A percentile compares a stretch with the other conserved stretches of the same genome.
Evolutionary conservation across 768 basidiomycete genomes (phyloP).

Genomic region (Auriscalpium vulgare): DNA sequence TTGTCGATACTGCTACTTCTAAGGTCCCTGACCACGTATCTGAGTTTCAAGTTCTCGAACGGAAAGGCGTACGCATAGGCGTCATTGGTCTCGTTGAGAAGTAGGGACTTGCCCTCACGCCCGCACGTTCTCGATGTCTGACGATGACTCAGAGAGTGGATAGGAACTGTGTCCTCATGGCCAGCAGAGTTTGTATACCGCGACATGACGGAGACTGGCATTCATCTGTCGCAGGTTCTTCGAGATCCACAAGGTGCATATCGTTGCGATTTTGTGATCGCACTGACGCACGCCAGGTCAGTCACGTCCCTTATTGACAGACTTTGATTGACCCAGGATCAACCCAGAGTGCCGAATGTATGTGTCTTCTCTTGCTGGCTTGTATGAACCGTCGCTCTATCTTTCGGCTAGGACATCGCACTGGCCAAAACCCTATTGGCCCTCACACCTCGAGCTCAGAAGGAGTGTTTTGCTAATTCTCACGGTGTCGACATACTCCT

Average conservation of each 20-base stretch:
- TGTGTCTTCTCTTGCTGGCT: background rate
- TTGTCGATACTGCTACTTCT: conserved; percentile 61
- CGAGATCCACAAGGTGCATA: conserved; percentile 64
- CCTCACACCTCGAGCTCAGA: conserved; percentile 47
- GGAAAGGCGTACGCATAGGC: conserved; percentile 64
- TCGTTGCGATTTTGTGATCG: conserved; percentile 76
- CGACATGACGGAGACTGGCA: conserved; percentile 65
- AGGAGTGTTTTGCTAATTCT: conserved; percentile 32
- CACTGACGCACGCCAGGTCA: conserved; percentile 76
- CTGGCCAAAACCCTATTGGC: conserved; percentile 64
- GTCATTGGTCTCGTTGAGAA: conserved; percentile 84
- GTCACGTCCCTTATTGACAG: conserved; percentile 4
- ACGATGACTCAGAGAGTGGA: conserved; percentile 63
- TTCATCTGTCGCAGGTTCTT: conserved; percentile 64
- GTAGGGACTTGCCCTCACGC: conserved; percentile 32
- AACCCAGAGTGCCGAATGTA: conserved; percentile 25
- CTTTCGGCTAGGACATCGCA: conserved; percentile 47
- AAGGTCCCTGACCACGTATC: conserved; percentile 52
- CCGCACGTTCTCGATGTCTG: background rate
- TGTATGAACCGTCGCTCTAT: background rate
- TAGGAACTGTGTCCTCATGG: conserved; percentile 81
- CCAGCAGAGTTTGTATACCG: conserved; percentile 69
- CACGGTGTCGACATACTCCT: conserved; percentile 83
- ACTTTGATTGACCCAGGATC: background rate
- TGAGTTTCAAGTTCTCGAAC: conserved; percentile 60